Evolutionary conservation across 2,329 filamentous ascomycete genomes (phyloP).

Genomic region (Penicillium griseofulvum): DNA sequence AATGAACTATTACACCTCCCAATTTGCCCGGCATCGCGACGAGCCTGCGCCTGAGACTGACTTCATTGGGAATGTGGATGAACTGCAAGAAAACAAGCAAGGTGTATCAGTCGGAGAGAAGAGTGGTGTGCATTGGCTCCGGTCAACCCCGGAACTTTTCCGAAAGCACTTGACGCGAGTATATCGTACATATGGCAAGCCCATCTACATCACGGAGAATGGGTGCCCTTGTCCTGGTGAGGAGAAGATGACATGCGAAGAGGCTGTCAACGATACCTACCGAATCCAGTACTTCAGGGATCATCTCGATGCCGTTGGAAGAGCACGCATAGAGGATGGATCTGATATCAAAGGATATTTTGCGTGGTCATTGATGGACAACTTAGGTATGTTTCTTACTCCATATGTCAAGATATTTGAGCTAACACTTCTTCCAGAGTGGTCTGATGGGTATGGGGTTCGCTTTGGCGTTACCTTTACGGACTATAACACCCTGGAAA

Average conservation of each 20-base stretch:
- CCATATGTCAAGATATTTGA: not conserved
- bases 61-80: constrained; percentile 24
- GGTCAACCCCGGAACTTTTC: constrained; percentile 19
- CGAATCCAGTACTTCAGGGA: constrained; percentile 40
- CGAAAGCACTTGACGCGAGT: constrained; percentile 26
- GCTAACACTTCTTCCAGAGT: constrained; percentile 18
- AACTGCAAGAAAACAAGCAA: constrained; percentile 21
- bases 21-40: constrained; percentile 23
- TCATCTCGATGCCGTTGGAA: constrained; percentile 40
- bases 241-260: constrained; percentile 34
- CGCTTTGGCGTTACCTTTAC: constrained; percentile 30
- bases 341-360: constrained; percentile 31
- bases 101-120: constrained; percentile 22
- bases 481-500: constrained; percentile 25
- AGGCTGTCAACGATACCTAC: constrained; percentile 40
- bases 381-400: constrained; percentile 28
- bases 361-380: constrained; percentile 35
- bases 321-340: constrained; percentile 23
- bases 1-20: constrained; percentile 31
- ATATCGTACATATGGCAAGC: constrained; percentile 23
- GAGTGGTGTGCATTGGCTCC: constrained; percentile 19
- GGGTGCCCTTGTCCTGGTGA: constrained; percentile 37
- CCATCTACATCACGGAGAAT: constrained; percentile 29
- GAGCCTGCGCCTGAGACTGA: constrained; percentile 21
- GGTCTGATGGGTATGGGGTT: constrained; percentile 28